phyloP scores from a whole-genome alignment of 2,329 filamentous ascomycete genomes.

The Ceratocystis harringtonii region DNA sequence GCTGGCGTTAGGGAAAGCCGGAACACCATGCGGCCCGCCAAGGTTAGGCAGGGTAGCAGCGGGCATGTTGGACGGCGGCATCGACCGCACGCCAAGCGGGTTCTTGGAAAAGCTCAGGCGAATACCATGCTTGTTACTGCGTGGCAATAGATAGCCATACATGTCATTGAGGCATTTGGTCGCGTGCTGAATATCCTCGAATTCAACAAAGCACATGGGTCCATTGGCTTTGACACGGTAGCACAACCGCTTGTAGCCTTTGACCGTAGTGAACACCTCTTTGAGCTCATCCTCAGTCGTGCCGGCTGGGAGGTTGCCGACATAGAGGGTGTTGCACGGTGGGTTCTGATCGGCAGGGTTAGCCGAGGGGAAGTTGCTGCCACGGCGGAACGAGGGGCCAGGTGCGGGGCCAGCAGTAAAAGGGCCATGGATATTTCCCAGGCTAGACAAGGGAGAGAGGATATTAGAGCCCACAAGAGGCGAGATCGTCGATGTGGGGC shows the following conservation, averaged over 20 bases:
- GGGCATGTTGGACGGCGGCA: slow-evolving; percentile 31
- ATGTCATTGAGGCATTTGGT: slow-evolving; percentile 82
- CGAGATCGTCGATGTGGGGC: slow-evolving; percentile 16
- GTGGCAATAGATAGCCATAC: slow-evolving; percentile 74
- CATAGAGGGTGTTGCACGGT: slow-evolving; percentile 93
- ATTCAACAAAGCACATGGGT: slow-evolving; percentile 98
- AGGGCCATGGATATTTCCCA: background rate
- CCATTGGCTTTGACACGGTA: slow-evolving; percentile 92
- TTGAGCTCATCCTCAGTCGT: slow-evolving; percentile 94
- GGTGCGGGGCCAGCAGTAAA: slow-evolving; percentile 4
- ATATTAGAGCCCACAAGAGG: slow-evolving; percentile 33
- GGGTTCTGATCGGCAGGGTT: slow-evolving; percentile 95
- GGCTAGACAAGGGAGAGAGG: slow-evolving; percentile 26
- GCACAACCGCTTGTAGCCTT: slow-evolving; percentile 88
- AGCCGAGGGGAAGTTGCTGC: slow-evolving; percentile 57
- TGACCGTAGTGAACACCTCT: slow-evolving; percentile 78
- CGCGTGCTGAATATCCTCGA: slow-evolving; percentile 82
- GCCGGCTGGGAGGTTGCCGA: slow-evolving; percentile 87
- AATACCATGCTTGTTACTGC: slow-evolving; percentile 88
- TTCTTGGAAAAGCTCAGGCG: slow-evolving; percentile 96
- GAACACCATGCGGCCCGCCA: slow-evolving; percentile 36
- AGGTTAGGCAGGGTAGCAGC: slow-evolving; percentile 20
- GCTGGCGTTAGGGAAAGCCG: slow-evolving; percentile 51
- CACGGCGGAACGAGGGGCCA: slow-evolving; percentile 12
- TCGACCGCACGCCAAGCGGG: slow-evolving; percentile 76